phyloP scores from a whole-genome alignment of 495 filamentous ascomycete genomes.

The Polyplosphaeria fusca region DNA sequence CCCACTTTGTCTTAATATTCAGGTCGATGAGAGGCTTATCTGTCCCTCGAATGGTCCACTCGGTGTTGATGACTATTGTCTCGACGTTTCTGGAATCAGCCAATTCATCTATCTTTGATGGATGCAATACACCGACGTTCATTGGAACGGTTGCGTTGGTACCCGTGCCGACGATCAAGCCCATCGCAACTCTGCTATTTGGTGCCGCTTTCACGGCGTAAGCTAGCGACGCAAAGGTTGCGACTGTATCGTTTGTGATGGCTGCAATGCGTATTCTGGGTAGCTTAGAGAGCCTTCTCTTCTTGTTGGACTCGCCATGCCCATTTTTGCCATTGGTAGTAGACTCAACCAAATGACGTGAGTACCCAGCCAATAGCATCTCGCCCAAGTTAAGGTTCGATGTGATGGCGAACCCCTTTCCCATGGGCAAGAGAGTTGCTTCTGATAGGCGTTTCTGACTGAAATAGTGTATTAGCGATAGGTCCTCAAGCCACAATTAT shows the following conservation, averaged over 20 bases:
- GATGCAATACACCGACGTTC: conserved; percentile 59
- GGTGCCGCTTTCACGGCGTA: conserved; percentile 60
- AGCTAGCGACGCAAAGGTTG: conserved; percentile 72
- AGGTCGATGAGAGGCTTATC: conserved; percentile 62
- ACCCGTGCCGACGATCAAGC: conserved; percentile 78
- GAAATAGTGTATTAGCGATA: background rate
- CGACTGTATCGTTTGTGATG: conserved; percentile 78
- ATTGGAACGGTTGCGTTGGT: conserved; percentile 80
- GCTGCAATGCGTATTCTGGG: conserved; percentile 69
- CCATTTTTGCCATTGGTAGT: conserved; percentile 40
- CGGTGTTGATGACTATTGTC: conserved; percentile 73
- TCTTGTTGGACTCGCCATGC: conserved; percentile 40
- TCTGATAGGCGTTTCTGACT: conserved; percentile 74
- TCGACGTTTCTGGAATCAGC: conserved; percentile 29
- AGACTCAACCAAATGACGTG: conserved; percentile 51
- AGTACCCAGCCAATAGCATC: conserved; percentile 67
- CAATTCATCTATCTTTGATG: conserved; percentile 31
- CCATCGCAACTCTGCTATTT: conserved; percentile 74
- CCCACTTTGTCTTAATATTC: conserved; percentile 68
- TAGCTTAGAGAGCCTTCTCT: conserved; percentile 48
- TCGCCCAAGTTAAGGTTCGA: conserved; percentile 68
- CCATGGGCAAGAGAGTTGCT: conserved; percentile 81
- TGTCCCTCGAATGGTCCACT: conserved; percentile 79
- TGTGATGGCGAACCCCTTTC: conserved; percentile 79
- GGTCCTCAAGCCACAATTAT: background rate